A percentile compares a stretch with the other conserved stretches of the same genome.
Evolutionary conservation across 2,329 filamentous ascomycete species (phyloP).

Genomic region (Diaporthe helianthi): DNA sequence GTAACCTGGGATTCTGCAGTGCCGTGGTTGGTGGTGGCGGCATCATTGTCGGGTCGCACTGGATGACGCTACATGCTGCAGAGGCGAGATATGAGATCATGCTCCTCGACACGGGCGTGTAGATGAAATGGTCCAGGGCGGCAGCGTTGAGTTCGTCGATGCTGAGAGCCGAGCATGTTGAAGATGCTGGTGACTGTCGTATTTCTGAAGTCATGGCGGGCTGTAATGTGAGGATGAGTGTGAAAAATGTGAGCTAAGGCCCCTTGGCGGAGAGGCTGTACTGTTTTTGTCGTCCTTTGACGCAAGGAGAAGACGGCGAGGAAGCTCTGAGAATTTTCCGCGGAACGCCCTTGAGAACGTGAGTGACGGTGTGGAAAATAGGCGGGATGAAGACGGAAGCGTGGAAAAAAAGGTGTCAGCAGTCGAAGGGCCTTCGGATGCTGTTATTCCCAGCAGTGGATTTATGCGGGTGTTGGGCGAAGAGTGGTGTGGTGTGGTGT

Average conservation of each 20-base stretch:
- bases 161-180: conserved; percentile 47
- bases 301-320: conserved; percentile 31
- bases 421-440: conserved; percentile 25
- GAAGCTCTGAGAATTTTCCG: conserved; percentile 35
- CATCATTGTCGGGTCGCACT: conserved; percentile 72
- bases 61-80: conserved; percentile 79
- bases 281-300: conserved; percentile 24
- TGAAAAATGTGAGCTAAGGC: conserved; percentile 15
- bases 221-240: conserved; percentile 38
- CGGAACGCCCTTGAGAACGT: conserved; percentile 9
- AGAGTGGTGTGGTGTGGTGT: conserved; percentile 11
- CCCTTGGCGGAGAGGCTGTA: conserved; percentile 40
- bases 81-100: conserved; percentile 81
- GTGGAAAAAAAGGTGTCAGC: conserved; percentile 34
- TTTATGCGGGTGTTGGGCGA: conserved; percentile 24
- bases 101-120: conserved; percentile 73
- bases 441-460: conserved; percentile 26
- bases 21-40: conserved; percentile 48
- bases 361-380: conserved; percentile 32
- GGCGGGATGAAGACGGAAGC: conserved; percentile 29
- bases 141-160: conserved; percentile 70
- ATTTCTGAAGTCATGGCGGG: conserved; percentile 54
- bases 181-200: conserved; percentile 25
- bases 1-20: conserved; percentile 47
- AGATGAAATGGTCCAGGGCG: conserved; percentile 82